A percentile compares a stretch with the other conserved stretches of the same genome.
These are phyloP conservation scores for Fomitopsis pulvina DNA, from an alignment of 768 basidiomycete species.

Conservation along the genomic window DNA sequence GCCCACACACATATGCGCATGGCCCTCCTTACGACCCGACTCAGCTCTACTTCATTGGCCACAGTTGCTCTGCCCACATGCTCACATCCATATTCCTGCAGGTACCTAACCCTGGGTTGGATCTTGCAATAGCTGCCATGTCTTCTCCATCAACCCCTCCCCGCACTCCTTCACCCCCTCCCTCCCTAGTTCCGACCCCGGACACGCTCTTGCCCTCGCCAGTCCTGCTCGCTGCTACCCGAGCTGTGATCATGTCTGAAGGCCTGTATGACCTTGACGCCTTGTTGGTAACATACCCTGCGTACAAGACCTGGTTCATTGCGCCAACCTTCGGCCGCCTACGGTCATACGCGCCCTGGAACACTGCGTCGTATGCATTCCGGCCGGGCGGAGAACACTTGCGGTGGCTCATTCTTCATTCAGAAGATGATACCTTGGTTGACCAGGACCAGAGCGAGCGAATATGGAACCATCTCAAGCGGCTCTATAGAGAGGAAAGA, in stretches of 20 bases:
- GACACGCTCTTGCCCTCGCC: conserved; percentile 37
- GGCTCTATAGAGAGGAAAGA: conserved; percentile 14
- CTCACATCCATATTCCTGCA: conserved; percentile 62
- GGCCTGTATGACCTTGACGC: conserved; percentile 74
- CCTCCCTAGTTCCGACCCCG: conserved; percentile 29
- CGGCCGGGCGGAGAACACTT: conserved; percentile 31
- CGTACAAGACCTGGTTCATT: conserved; percentile 68
- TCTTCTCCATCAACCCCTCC: conserved; percentile 35
- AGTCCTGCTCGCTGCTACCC: conserved; percentile 36
- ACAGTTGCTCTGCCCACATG: conserved; percentile 83
- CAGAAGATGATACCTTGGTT: conserved; percentile 62
- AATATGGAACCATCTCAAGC: conserved; percentile 50
- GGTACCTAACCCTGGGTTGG: conserved; percentile 15
- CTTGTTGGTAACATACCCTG: conserved; percentile 57
- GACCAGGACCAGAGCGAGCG: conserved; percentile 53
- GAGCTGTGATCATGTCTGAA: conserved; percentile 59
- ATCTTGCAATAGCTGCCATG: too few species aligned
- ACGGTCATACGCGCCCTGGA: conserved; percentile 42
- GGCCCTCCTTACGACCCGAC: conserved; percentile 31
- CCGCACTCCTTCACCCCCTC: conserved; percentile 44
- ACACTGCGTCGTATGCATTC: conserved; percentile 35
- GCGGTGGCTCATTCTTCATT: conserved; percentile 72
- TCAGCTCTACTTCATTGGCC: conserved; percentile 58
- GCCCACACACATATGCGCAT: conserved; percentile 20
- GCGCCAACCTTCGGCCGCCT: conserved; percentile 50